A percentile compares a stretch with the other conserved stretches of the same genome.
phyloP scores from a whole-genome alignment of 148 eudicot genomes.

The Nyssa sinensis region DNA sequence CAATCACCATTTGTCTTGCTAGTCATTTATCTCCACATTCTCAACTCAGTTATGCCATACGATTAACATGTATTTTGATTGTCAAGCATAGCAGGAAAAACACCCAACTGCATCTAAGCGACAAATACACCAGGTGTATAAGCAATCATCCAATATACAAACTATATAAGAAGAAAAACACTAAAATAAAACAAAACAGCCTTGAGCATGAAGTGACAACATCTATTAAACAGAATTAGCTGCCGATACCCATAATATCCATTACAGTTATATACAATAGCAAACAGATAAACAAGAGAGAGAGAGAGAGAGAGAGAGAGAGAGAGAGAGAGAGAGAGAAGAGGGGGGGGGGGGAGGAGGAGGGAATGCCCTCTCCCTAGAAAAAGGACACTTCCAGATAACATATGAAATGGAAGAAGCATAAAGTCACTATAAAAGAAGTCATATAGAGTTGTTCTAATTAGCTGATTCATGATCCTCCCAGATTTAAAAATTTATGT shows the following conservation, averaged over 20 bases:
- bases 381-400: too few species aligned
- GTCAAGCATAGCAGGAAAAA: neutral
- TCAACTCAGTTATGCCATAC: neutral
- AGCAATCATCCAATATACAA: neutral
- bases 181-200: neutral
- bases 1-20: neutral
- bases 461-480: neutral
- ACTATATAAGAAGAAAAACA: too few species aligned
- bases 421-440: neutral
- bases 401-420: neutral
- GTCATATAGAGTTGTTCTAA: neutral
- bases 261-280: neutral
- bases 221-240: too few species aligned
- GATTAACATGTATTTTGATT: neutral
- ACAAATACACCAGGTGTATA: neutral
- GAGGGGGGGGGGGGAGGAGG: too few species aligned
- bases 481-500: neutral
- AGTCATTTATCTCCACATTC: neutral
- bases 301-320: conserved; percentile 2
- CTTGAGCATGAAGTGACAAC: neutral
- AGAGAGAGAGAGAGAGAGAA: too few species aligned
- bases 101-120: neutral
- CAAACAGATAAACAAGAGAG: neutral
- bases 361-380: too few species aligned
- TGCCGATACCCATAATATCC: too few species aligned